Base-by-base conservation (phyloP, 1,284 basidiomycete species). In the Leccinum solheimii region DNA sequence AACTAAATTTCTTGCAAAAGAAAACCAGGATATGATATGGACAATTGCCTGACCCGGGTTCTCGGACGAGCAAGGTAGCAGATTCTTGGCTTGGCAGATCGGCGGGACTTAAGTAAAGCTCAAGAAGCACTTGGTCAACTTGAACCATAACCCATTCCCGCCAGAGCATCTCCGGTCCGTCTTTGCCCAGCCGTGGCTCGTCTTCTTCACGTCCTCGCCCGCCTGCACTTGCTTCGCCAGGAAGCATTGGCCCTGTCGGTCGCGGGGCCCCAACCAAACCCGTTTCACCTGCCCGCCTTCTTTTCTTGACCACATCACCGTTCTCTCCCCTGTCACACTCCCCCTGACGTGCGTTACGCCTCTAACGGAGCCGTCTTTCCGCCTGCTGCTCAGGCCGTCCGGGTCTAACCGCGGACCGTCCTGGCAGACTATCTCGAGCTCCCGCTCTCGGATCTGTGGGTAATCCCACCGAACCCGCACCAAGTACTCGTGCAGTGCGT, bases 311-410 rank as follows among this genome's bases (percentile, higher is more conserved):
- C 27, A 30, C 27, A 30, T 30, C 27, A 30, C 27, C 27, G 27
- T 30, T 30, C 27, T 30, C 27, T 30, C 27, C 27, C 27, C 27
- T 30, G 27, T 30, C 27, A 30, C 27, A 30, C 66, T 79, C 8
- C 13, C 65, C 8, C 68, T 76, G 11, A 57, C 68, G 2, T 64
- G 68, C 13, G 73, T 83, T 8, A 80, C 80, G 1, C 75, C 83
- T 0, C 78, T 89, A 30, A 66, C 67, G 0, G 88, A 90, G 66
- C 59, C 83, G 3, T 79, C 79, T 55, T 72, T 83, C 32, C 84
- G 87, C 2, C 63, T 72, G 5, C 76, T 88, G 1, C 72, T 86
- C 36, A 74, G 76, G 7, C 71, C 77, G 1, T 61, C 64, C 2
- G 51, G 56, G 45, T 53, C 4, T 55, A 62, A 34, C 27, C 64